Conservation (phyloP, 2,329 filamentous ascomycete species). For the Penicillium italicum region DNA sequence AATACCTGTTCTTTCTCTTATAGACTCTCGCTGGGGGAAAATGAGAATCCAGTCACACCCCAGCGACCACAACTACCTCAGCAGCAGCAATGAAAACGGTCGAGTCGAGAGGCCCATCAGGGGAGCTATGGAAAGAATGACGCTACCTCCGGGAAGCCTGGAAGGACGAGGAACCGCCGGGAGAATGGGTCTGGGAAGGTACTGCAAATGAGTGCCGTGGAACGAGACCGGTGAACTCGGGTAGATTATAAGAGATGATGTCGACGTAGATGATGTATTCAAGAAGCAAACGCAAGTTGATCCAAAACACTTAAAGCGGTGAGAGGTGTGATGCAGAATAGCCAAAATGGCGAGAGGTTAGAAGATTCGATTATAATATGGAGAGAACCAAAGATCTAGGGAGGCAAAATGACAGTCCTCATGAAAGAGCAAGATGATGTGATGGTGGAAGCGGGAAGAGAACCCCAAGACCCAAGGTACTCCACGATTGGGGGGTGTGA, state of each 20-base stretch:
- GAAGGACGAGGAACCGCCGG: conserved; percentile 17
- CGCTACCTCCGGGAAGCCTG: conserved; percentile 11
- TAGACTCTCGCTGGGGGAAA: conserved; percentile 9
- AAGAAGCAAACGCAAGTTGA: conserved; percentile 1
- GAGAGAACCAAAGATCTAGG: background rate
- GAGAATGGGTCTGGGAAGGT: conserved; percentile 10
- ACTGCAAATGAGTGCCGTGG: conserved; percentile 15
- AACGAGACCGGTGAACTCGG: conserved; percentile 11
- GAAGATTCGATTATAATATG: conserved; percentile 3
- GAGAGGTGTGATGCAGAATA: background rate
- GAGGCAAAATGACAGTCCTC: conserved; percentile 13
- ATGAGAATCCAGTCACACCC: conserved; percentile 20
- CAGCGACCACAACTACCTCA: conserved; percentile 39
- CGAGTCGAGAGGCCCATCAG: conserved; percentile 35
- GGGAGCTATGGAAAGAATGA: conserved; percentile 18
- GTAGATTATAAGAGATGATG: background rate
- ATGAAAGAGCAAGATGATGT: conserved; percentile 30
- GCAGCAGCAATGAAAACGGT: conserved; percentile 24
- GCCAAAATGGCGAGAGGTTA: background rate
- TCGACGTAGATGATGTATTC: conserved; percentile 4
- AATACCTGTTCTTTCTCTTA: conserved; percentile 17
- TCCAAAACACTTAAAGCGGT: conserved; percentile 6
- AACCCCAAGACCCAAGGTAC: conserved; percentile 25
- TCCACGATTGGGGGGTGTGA: conserved; percentile 22
- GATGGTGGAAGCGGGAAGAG: conserved; percentile 23